Percentiles rank a stretch among this genome's conserved stretches.
phyloP scores from a whole-genome alignment of 2,329 filamentous ascomycete species.

The Pyrenophora graminea region DNA sequence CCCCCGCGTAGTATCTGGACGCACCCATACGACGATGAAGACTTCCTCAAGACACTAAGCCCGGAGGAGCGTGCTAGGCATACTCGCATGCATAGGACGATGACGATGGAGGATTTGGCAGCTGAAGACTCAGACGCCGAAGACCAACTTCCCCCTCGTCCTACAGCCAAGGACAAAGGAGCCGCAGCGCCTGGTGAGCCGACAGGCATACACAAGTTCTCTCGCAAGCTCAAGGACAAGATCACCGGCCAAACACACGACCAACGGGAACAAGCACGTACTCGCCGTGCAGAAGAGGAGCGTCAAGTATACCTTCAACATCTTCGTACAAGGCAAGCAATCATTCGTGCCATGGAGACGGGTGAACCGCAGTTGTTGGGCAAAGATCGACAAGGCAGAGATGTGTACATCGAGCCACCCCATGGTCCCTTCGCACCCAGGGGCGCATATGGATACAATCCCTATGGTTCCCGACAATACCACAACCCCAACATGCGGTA shows the following conservation, averaged over 20 bases:
- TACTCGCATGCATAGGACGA: slow-evolving; percentile 41
- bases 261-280: slow-evolving; percentile 55
- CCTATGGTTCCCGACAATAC: slow-evolving; percentile 53
- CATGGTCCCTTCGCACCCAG: slow-evolving; percentile 33
- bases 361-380: slow-evolving; percentile 61
- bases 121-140: slow-evolving; percentile 47
- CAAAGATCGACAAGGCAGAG: slow-evolving; percentile 57
- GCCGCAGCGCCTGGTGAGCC: slow-evolving; percentile 19
- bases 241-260: slow-evolving; percentile 61
- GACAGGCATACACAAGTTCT: slow-evolving; percentile 52
- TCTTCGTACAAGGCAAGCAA: slow-evolving; percentile 54
- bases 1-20: slow-evolving; percentile 65
- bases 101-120: slow-evolving; percentile 52
- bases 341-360: slow-evolving; percentile 57
- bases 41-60: slow-evolving; percentile 56
- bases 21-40: slow-evolving; percentile 64
- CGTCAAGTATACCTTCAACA: slow-evolving; percentile 58
- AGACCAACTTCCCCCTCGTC: slow-evolving; percentile 23
- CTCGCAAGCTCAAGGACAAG: slow-evolving; percentile 63
- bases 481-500: slow-evolving; percentile 55
- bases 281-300: slow-evolving; percentile 56
- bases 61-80: slow-evolving; percentile 56
- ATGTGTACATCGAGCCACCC: slow-evolving; percentile 64
- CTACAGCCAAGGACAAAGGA: slow-evolving; percentile 10
- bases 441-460: slow-evolving; percentile 51